Percentiles rank a stretch among this genome's conserved stretches.
Evolutionary conservation across 1,284 basidiomycete species (phyloP).

Genomic region (Heliocybe sulcata): DNA sequence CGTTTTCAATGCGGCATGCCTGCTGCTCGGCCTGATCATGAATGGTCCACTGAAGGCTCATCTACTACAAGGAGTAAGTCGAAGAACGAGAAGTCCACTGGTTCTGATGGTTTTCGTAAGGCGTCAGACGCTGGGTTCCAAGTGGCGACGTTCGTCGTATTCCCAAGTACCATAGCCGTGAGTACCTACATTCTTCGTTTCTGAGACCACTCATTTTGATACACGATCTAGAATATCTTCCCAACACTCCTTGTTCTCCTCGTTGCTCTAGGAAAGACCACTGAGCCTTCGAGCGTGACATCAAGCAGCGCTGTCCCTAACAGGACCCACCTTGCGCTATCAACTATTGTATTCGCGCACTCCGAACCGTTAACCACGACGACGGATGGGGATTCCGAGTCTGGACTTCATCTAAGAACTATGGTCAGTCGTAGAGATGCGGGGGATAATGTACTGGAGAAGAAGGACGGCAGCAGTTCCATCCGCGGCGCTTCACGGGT

Average conservation of each 20-base stretch:
- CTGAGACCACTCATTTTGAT: background rate
- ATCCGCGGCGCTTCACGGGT: no score
- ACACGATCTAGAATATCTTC: background rate
- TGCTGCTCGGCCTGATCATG: background rate
- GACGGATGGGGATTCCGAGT: no score
- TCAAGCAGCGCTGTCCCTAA: background rate
- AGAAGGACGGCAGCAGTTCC: no score
- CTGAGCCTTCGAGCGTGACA: background rate
- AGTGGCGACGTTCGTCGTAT: background rate
- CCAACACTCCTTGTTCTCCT: background rate
- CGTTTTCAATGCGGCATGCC: background rate
- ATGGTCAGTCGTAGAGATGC: no score
- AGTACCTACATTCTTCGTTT: background rate
- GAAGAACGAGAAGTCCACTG: background rate
- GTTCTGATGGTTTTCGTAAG: background rate
- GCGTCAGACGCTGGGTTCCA: background rate
- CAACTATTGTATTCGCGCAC: background rate
- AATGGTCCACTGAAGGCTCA: background rate
- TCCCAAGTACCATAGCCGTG: background rate
- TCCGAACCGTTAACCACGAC: no score
- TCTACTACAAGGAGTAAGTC: background rate
- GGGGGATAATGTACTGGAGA: no score
- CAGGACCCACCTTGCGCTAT: background rate
- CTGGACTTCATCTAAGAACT: no score
- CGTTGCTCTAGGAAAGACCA: background rate